Evolutionary conservation across 176 grass and related monocot species (phyloP).

Genomic region (Microstegium vimineum): DNA sequence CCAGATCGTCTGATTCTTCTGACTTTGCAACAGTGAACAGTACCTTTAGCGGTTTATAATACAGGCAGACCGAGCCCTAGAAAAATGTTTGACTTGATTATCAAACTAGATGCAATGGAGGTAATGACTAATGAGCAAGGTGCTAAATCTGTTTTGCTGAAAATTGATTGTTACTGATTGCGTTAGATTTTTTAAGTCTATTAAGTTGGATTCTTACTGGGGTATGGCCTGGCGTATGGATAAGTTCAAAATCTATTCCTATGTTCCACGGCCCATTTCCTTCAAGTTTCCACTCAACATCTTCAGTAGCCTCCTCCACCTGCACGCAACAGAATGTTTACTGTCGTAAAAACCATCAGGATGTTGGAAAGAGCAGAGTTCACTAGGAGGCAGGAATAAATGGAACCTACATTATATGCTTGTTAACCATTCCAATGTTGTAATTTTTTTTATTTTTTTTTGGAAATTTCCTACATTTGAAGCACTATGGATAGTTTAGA

Average conservation of each 20-base stretch:
- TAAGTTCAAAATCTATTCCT: slow-evolving; percentile 60
- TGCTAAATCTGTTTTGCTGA: background rate
- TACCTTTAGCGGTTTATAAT: slow-evolving; percentile 52
- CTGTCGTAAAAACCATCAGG: background rate
- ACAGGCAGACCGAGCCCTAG: slow-evolving; percentile 87
- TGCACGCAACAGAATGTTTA: slow-evolving; percentile 33
- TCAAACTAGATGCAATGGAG: background rate
- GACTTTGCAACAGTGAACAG: slow-evolving; percentile 67
- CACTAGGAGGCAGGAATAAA: background rate
- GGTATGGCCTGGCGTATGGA: slow-evolving; percentile 88
- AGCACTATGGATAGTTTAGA: background rate
- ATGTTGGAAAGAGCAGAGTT: background rate
- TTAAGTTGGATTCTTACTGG: slow-evolving; percentile 44
- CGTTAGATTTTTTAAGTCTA: background rate
- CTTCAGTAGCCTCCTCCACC: slow-evolving; percentile 50
- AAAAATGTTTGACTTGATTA: background rate
- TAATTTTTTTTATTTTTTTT: background rate
- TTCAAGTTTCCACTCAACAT: slow-evolving; percentile 75
- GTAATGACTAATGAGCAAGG: background rate
- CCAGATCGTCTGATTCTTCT: slow-evolving; percentile 50
- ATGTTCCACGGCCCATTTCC: slow-evolving; percentile 86
- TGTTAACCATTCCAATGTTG: background rate
- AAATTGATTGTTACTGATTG: background rate
- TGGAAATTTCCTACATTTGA: background rate
- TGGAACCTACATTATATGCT: background rate